phyloP scores from a whole-genome alignment of 306 rosid genomes.

The Benincasa hispida region DNA sequence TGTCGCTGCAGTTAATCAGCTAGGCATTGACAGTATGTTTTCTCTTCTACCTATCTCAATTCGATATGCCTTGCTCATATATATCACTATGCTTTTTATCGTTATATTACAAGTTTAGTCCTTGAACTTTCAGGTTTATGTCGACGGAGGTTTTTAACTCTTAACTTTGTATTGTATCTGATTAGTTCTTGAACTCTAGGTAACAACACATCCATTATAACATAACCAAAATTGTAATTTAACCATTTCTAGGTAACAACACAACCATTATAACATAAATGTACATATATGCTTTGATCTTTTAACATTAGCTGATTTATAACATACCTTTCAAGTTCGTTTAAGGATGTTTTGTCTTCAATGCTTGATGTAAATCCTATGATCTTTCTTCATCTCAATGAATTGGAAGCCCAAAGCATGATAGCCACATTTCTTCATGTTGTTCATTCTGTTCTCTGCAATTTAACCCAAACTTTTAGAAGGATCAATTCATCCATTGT shows the following conservation, averaged over 20 bases:
- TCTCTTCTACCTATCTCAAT: neutral
- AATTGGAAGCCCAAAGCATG: too few relatives aligned
- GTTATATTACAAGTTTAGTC: neutral
- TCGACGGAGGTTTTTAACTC: too few relatives aligned
- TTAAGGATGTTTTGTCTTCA: neutral
- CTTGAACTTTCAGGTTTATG: too few relatives aligned
- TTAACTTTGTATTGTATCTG: too few relatives aligned
- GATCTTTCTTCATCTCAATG: neutral
- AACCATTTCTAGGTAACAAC: neutral
- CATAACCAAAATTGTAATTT: too few relatives aligned
- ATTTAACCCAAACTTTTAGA: neutral
- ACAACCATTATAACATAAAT: neutral
- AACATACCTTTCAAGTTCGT: neutral
- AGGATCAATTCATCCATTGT: neutral
- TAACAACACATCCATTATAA: too few relatives aligned
- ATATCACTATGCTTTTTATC: neutral
- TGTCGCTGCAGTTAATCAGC: constrained; percentile 89
- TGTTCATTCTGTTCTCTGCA: neutral
- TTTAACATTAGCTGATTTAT: neutral
- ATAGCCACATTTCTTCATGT: neutral
- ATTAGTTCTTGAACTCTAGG: too few relatives aligned
- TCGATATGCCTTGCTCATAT: neutral
- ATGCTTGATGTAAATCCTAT: neutral
- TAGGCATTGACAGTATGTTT: constrained; percentile 87
- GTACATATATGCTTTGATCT: neutral